These are phyloP conservation scores for Wallacemonas sp. DNA, from an alignment of 208 protist genomes.

Conservation along the genomic window DNA sequence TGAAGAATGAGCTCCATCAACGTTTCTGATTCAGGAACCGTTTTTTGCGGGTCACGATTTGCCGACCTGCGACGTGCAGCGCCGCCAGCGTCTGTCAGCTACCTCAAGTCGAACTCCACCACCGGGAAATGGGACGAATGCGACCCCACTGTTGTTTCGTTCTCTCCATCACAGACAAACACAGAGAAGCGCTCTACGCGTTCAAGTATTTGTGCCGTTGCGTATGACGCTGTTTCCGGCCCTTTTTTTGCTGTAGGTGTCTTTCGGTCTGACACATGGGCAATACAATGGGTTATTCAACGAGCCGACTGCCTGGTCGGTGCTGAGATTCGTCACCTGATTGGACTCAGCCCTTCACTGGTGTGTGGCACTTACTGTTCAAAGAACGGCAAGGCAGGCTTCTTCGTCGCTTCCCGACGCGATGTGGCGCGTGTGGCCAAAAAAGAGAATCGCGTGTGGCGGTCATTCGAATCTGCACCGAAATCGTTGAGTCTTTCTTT, in stretches of 20 bases:
- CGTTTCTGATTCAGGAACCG: constrained; percentile 4
- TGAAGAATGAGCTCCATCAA: not conserved
- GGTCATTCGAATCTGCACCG: constrained; percentile 8
- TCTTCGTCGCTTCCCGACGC: constrained; percentile 35
- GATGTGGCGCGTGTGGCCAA: constrained; percentile 23
- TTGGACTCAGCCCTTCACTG: constrained; percentile 20
- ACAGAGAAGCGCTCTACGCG: not conserved
- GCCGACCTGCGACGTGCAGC: not conserved
- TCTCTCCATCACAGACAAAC: not conserved
- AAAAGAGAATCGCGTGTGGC: constrained; percentile 9
- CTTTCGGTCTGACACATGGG: constrained; percentile 83
- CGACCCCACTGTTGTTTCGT: not conserved
- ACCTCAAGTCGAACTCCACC: not conserved
- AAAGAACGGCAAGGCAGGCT: not conserved
- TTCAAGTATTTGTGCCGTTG: constrained; percentile 5
- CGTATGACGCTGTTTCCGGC: constrained; percentile 24
- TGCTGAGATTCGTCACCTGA: constrained; percentile 21
- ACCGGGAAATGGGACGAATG: not conserved
- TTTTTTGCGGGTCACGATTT: constrained; percentile 7
- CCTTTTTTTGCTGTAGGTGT: constrained; percentile 54
- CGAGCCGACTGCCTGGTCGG: constrained; percentile 21
- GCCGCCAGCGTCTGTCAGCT: not conserved
- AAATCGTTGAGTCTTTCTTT: not conserved
- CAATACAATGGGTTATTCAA: constrained; percentile 64
- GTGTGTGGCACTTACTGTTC: constrained; percentile 26